Evolutionary conservation across 768 basidiomycete genomes (phyloP), one percentile per base, ranked within the genome.

Genomic region (Cyclocybe cylindracea): DNA sequence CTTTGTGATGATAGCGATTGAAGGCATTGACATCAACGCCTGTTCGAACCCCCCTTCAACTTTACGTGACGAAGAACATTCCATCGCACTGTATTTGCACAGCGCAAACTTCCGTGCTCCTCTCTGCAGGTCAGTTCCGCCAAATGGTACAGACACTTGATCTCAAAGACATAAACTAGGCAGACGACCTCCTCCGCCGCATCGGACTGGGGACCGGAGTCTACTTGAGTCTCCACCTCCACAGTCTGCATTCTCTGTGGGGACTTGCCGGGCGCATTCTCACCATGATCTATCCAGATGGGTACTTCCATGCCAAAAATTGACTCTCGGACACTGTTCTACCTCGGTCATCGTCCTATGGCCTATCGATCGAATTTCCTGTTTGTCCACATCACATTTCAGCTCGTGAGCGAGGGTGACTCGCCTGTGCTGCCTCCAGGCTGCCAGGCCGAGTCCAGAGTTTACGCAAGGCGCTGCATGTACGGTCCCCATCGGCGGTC

Each of bases 201-300:
- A 45, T 39, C 45, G 50, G 44, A 14, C 18, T 39, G 32, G 39
- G 16, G 33, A 35, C 16, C 38, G 40, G 36, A 18, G 34, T 6
- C 18, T 24, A 35, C 14, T 14, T 37, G 36, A 31, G 29, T 45
- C 33, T 50, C 32, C 42, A 44, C 49, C 47, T 47, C 37, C 44
- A 41, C 49, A 37, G 24, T 24, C 24, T 24, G 24, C 24, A 24
- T 24, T 24, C 24, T 24, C 24, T 45, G 51, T 46, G 36, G 48
- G 44, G 44, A 53, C 51, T 18, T 42, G 35, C 7, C 29, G 19
- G 16, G n/a, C 38, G 43, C 33, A 44, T 57, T 57, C 56, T 50
- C 56, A 57, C 48, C 43, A 38, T 42, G 48, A 56, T 54, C 47
- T 38, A 39, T 14, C 46, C 14, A 33, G 46, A 39, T 47, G 44